These are phyloP conservation scores for Lichtheimia hyalospora DNA, from an alignment of 371 early-diverging fungal genomes.

Conservation along the genomic window DNA sequence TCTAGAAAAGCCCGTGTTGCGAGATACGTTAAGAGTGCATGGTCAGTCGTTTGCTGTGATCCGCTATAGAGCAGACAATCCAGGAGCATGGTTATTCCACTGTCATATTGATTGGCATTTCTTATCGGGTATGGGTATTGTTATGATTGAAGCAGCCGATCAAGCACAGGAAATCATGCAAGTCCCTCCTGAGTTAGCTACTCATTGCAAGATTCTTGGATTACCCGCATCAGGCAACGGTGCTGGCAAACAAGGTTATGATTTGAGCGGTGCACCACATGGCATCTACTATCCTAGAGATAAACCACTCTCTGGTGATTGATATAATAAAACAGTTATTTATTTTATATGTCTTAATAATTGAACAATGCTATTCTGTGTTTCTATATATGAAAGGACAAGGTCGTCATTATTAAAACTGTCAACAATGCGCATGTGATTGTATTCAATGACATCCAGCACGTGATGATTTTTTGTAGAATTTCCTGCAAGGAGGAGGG, in stretches of 20 bases:
- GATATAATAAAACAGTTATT: too few relatives aligned
- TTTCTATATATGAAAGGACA: too few relatives aligned
- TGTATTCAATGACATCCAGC: too few relatives aligned
- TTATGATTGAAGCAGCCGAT: constrained; percentile 72
- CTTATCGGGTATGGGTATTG: constrained; percentile 56
- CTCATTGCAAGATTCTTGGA: constrained; percentile 41
- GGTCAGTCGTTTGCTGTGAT: constrained; percentile 57
- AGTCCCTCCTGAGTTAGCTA: constrained; percentile 30
- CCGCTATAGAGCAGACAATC: constrained; percentile 73
- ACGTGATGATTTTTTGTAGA: too few relatives aligned
- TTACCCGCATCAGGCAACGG: constrained; percentile 67
- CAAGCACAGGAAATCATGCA: constrained; percentile 41
- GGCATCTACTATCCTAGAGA: constrained; percentile 31
- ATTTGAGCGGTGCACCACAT: constrained; percentile 50
- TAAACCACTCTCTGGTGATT: not conserved
- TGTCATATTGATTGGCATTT: constrained; percentile 86
- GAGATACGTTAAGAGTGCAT: constrained; percentile 67
- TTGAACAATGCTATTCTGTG: too few relatives aligned
- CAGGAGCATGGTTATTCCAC: constrained; percentile 74
- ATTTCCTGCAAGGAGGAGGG: too few relatives aligned
- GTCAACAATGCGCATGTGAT: too few relatives aligned
- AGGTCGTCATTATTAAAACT: too few relatives aligned
- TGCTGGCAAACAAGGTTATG: constrained; percentile 63
- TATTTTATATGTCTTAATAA: too few relatives aligned
- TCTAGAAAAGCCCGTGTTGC: constrained; percentile 58